A percentile compares a stretch with the other conserved stretches of the same genome.
phyloP scores from a whole-genome alignment of 2,329 filamentous ascomycete species.

The Ceratocystis albifundus region DNA sequence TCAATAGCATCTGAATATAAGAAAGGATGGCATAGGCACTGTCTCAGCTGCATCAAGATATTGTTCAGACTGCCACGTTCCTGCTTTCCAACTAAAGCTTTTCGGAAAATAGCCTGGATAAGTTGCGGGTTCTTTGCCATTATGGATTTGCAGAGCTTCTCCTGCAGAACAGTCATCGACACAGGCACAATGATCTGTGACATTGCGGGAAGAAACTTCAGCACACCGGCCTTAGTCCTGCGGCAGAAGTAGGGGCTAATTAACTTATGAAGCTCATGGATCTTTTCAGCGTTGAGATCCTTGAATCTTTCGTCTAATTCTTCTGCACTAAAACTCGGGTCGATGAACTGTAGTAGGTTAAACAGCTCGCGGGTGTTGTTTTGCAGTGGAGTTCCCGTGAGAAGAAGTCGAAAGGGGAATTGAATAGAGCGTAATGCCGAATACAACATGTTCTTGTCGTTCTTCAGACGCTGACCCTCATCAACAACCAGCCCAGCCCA shows the following conservation, averaged over 20 bases:
- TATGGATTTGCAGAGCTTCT: slow-evolving; percentile 89
- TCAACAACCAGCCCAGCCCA: slow-evolving; percentile 90
- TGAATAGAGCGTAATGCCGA: slow-evolving; percentile 58
- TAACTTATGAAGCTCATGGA: slow-evolving; percentile 67
- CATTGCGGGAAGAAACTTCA: slow-evolving; percentile 87
- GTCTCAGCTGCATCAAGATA: slow-evolving; percentile 87
- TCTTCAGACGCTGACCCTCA: slow-evolving; percentile 91
- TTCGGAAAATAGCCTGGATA: slow-evolving; percentile 73
- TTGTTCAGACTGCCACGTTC: slow-evolving; percentile 82
- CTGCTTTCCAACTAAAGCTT: slow-evolving; percentile 51
- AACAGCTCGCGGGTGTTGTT: slow-evolving; percentile 94
- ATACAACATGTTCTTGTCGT: slow-evolving; percentile 77
- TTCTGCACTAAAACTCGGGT: slow-evolving; percentile 57
- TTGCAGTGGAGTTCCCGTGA: slow-evolving; percentile 87
- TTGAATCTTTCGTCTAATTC: slow-evolving; percentile 63
- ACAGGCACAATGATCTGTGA: slow-evolving; percentile 90
- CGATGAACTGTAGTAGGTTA: slow-evolving; percentile 91
- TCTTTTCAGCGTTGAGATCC: slow-evolving; percentile 70
- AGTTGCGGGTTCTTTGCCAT: slow-evolving; percentile 81
- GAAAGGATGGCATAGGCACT: slow-evolving; percentile 92
- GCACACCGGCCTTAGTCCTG: slow-evolving; percentile 78
- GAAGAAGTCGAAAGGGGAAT: slow-evolving; percentile 70
- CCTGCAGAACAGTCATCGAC: slow-evolving; percentile 89
- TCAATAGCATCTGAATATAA: slow-evolving; percentile 86
- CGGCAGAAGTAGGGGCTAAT: slow-evolving; percentile 61